phyloP scores from a whole-genome alignment of 2,329 filamentous ascomycete species.

The Aspergillus awamori region DNA sequence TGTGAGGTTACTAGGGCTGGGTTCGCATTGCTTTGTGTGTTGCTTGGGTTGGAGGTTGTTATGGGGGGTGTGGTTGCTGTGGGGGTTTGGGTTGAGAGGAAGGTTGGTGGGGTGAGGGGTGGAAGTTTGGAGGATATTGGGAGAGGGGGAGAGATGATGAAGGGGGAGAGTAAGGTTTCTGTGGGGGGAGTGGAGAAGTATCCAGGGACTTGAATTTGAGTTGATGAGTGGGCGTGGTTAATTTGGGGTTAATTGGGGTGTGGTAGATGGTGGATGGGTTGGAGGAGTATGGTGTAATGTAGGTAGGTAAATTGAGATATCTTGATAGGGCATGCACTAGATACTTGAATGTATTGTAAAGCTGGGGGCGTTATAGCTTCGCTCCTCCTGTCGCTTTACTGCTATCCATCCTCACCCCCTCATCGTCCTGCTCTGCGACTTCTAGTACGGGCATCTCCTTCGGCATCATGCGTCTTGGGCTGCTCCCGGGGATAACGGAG shows the following conservation, averaged over 20 bases:
- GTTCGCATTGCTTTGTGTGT: conserved; percentile 38
- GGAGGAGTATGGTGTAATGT: not conserved
- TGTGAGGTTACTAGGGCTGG: conserved; percentile 42
- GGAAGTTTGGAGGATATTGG: conserved; percentile 33
- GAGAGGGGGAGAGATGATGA: conserved; percentile 15
- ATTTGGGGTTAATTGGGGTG: no score
- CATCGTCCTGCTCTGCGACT: conserved; percentile 78
- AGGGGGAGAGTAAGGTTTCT: conserved; percentile 21
- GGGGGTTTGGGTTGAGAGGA: conserved; percentile 36
- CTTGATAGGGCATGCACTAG: not conserved
- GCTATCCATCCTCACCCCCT: conserved; percentile 73
- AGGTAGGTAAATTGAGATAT: not conserved
- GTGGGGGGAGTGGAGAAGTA: conserved; percentile 24
- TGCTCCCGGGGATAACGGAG: conserved; percentile 64
- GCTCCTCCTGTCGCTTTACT: conserved; percentile 34
- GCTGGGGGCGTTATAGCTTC: conserved; percentile 26
- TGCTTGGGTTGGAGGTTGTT: conserved; percentile 39
- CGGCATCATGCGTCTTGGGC: conserved; percentile 79
- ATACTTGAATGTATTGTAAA: not conserved
- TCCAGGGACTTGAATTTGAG: not conserved
- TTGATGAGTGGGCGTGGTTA: not conserved
- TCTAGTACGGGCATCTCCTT: conserved; percentile 66
- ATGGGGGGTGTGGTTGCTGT: conserved; percentile 36
- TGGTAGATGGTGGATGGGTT: not conserved
- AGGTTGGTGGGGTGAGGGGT: conserved; percentile 32